These are phyloP conservation scores for Penicillium sp. DNA, from an alignment of 2,329 filamentous ascomycete genomes.

Conservation along the genomic window DNA sequence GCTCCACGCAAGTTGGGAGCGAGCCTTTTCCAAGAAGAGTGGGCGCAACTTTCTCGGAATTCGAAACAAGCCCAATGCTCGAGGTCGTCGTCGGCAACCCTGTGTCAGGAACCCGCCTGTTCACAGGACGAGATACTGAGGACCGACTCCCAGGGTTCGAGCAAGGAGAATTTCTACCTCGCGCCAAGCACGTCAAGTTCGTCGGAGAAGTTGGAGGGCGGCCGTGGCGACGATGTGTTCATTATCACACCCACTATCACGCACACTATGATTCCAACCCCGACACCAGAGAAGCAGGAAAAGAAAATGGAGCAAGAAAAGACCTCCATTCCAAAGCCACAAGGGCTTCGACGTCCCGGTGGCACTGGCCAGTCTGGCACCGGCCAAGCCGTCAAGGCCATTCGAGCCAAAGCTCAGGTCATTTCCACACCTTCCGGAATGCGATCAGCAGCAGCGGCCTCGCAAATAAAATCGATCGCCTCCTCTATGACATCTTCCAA, in stretches of 20 bases:
- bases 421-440: conserved; percentile 26
- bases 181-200: conserved; percentile 10
- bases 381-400: conserved; percentile 28
- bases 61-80: conserved; percentile 34
- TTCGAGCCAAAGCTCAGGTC: conserved; percentile 25
- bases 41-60: conserved; percentile 31
- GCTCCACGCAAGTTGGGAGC: conserved; percentile 15
- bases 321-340: conserved; percentile 12
- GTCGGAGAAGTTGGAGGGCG: conserved; percentile 13
- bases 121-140: conserved; percentile 14
- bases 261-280: conserved; percentile 37
- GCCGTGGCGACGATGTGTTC: conserved; percentile 30
- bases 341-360: conserved; percentile 19
- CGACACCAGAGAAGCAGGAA: conserved; percentile 1
- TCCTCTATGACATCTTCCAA: conserved; percentile 22
- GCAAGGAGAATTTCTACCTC: conserved; percentile 25
- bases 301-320: conserved; percentile 20
- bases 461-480: conserved; percentile 22
- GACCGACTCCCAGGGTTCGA: conserved; percentile 16
- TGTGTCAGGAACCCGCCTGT: conserved; percentile 23
- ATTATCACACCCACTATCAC: conserved; percentile 42
- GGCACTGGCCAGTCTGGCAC: conserved; percentile 19
- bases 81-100: conserved; percentile 27
- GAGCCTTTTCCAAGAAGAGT: conserved; percentile 25
- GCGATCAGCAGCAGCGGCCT: conserved; percentile 23